These are phyloP conservation scores for Sabuloglossum arenarium DNA, from an alignment of 495 filamentous ascomycete species.

Conservation along the genomic window DNA sequence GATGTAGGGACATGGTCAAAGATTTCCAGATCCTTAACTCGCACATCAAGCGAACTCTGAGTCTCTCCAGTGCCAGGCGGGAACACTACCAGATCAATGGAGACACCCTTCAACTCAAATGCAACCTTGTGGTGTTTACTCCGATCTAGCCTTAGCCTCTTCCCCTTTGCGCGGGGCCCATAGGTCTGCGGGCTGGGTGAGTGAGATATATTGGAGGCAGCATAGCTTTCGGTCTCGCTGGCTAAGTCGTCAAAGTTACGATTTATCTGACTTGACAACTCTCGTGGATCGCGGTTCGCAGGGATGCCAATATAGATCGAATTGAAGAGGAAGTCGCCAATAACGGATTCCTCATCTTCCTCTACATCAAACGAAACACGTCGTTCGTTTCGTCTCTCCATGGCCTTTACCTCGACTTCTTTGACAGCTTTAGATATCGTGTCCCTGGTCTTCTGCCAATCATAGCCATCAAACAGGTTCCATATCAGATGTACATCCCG, in stretches of 20 bases:
- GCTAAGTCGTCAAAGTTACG: slow-evolving; percentile 64
- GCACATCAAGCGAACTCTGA: slow-evolving; percentile 65
- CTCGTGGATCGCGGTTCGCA: slow-evolving; percentile 59
- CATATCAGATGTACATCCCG: slow-evolving; percentile 86
- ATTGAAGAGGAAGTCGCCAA: slow-evolving; percentile 93
- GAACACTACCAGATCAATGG: slow-evolving; percentile 65
- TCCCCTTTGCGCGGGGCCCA: slow-evolving; percentile 24
- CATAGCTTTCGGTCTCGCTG: slow-evolving; percentile 77
- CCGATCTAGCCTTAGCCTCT: slow-evolving; percentile 52
- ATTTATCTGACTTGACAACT: slow-evolving; percentile 68
- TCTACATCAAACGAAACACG: slow-evolving; percentile 30
- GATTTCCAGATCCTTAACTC: slow-evolving; percentile 65
- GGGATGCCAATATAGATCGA: slow-evolving; percentile 95
- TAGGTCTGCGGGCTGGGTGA: slow-evolving; percentile 31
- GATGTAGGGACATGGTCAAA: slow-evolving; percentile 90
- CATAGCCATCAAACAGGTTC: slow-evolving; percentile 96
- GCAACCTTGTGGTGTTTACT: slow-evolving; percentile 90
- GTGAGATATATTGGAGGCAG: slow-evolving; percentile 44
- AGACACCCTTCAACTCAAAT: slow-evolving; percentile 77
- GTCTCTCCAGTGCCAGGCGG: slow-evolving; percentile 60
- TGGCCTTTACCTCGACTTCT: slow-evolving; percentile 61
- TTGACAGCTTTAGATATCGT: slow-evolving; percentile 71
- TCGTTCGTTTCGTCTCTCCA: slow-evolving; percentile 35
- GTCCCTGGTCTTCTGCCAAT: slow-evolving; percentile 78
- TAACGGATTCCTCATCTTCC: slow-evolving; percentile 66